Percentiles rank a stretch among this genome's conserved stretches.
phyloP scores from a whole-genome alignment of 352 stramenopile species.

The Globisporangium paddicum region DNA sequence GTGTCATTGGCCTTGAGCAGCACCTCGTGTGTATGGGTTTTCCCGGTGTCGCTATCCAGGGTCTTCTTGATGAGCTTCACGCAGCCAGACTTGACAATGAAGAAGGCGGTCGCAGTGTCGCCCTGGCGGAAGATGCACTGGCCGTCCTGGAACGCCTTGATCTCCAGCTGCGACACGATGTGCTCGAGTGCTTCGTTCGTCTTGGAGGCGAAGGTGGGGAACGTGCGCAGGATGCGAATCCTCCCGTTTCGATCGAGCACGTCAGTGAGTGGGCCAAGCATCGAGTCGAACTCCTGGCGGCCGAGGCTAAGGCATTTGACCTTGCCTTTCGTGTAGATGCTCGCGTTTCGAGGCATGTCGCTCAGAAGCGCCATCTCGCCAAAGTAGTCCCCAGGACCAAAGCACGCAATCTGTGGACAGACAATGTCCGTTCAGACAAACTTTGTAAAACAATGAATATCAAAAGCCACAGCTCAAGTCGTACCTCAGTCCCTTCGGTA shows the following conservation, averaged over 20 bases:
- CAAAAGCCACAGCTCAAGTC: not conserved
- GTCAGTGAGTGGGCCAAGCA: conserved; percentile 68
- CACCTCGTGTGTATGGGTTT: conserved; percentile 33
- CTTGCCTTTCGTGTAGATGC: conserved; percentile 49
- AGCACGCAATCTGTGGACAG: conserved; percentile 39
- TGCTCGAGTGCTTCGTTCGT: conserved; percentile 62
- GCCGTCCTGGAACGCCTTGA: conserved; percentile 66
- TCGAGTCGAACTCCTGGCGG: conserved; percentile 71
- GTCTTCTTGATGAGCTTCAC: conserved; percentile 64
- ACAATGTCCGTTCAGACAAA: not conserved
- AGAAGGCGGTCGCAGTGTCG: conserved; percentile 56
- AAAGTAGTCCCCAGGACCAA: conserved; percentile 83
- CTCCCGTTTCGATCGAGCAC: conserved; percentile 70
- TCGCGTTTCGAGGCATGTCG: conserved; percentile 80
- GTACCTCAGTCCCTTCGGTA: conserved; percentile 4
- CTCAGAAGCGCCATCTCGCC: conserved; percentile 91
- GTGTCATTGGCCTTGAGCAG: conserved; percentile 75
- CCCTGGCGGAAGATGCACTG: conserved; percentile 58
- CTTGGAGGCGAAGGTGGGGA: conserved; percentile 49
- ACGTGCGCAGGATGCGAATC: conserved; percentile 58
- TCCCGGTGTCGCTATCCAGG: conserved; percentile 21
- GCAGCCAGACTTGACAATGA: conserved; percentile 74
- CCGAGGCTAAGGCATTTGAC: conserved; percentile 71
- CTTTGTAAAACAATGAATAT: not conserved
- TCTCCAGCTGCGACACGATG: conserved; percentile 69